Evolutionary conservation across 208 protist species (phyloP), one percentile per base, ranked within the genome.

Genomic region (Kentomonas sorsogonicus): DNA sequence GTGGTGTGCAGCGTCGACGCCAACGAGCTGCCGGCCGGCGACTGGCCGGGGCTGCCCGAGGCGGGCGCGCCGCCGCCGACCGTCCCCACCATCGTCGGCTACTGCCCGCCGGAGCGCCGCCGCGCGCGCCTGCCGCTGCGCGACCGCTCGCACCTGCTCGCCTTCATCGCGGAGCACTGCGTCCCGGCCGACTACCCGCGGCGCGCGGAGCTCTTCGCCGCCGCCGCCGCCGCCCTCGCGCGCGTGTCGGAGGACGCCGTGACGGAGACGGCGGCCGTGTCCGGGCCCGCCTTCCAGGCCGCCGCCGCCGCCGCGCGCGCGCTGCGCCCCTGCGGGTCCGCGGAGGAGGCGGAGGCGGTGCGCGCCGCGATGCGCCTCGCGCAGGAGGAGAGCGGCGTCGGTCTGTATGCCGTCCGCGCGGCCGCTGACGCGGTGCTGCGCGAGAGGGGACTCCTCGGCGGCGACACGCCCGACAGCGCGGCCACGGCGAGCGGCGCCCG

Each of bases 1-100:
- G 40, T 84, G 10, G 55, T 52, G 23, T 83, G 76, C 39, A 84
- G 82, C 67, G 79, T 88, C 52, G 80, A 88, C 60, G 66, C 82
- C 38, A 88, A 88, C 60, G 80, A 88, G 26, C 61, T 82, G 15
- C 39, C 73, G 18, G 45, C 30, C 25, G 43, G 23, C 25, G 75
- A 84, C 59, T 88, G 80, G 80, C 77, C 80, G 7, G n/a, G n/a
- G n/a, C n/a, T n/a, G n/a, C n/a, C n/a, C n/a, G n/a, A n/a, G n/a
- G 52, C 56, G n/a, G 53, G 48, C 39, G 26, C 56, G 31, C 39
- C 39, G 27, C 58, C 67, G 27, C 70, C 72, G 51, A 52, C 69
- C 2, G 71, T 86, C 38, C 79, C 79, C 11, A 63, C 71, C 31
- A 48, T 79, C 22, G 74, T 74, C 11, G 74, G 63, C 7, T 86